These are phyloP conservation scores for Eragrostis tef DNA, from an alignment of 202 grass and related monocot species.

Conservation along the genomic window DNA sequence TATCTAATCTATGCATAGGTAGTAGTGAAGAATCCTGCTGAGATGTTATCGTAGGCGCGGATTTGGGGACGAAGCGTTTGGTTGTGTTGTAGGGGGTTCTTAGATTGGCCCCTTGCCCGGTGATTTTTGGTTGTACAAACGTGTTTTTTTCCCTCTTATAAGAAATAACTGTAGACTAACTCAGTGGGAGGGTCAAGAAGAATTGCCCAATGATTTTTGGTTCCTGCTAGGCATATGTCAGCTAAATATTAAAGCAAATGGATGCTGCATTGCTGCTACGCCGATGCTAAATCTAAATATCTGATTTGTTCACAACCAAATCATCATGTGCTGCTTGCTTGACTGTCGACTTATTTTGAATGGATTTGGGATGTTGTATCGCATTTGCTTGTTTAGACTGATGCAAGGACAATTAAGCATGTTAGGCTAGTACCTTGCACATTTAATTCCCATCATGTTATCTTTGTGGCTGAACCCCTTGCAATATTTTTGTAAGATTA, in stretches of 20 bases:
- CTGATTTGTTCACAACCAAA: too few species aligned
- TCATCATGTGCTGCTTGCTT: too few species aligned
- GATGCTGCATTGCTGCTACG: background rate
- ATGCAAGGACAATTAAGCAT: background rate
- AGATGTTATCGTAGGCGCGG: background rate
- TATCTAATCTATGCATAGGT: constrained; percentile 23
- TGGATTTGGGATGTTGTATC: background rate
- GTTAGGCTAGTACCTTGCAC: background rate
- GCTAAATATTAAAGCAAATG: background rate
- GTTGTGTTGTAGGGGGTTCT: background rate
- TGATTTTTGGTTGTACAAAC: background rate
- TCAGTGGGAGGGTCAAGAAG: background rate
- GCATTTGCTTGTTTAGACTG: background rate
- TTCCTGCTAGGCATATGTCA: background rate
- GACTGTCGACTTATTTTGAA: background rate
- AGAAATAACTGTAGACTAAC: background rate
- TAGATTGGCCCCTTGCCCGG: background rate
- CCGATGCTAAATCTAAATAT: background rate
- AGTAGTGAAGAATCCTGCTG: background rate
- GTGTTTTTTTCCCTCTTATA: background rate
- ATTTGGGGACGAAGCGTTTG: background rate
- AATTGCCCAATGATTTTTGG: too few species aligned
- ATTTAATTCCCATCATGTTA: background rate
- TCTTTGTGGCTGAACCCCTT: background rate
- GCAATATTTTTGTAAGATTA: background rate